Base-by-base conservation (phyloP, 2,329 filamentous ascomycete genomes). In the Cercospora beticola region DNA sequence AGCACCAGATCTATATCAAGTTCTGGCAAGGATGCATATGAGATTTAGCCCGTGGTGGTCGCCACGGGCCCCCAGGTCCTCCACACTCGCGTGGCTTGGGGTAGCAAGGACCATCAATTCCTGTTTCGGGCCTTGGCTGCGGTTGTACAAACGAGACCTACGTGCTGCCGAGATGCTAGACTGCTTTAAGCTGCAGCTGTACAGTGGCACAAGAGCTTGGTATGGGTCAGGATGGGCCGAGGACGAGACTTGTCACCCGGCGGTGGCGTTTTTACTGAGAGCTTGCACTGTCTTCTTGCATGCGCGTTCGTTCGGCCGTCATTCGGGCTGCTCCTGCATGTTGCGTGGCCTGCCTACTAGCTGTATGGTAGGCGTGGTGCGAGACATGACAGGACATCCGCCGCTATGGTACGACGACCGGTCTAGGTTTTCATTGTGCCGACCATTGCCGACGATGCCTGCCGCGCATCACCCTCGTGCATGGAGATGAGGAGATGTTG, bases 81-180 rank as follows among this genome's bases (percentile, higher is more conserved):
- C 67, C 70, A 69, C 69, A 61, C 65, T 69, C 67, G 67, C 65
- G 62, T 69, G 67, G 67, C 59, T 43, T 62, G 40, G 28, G 43
- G 31, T 62, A 59, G 40, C 67, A 66, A 57, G 63, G 67, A 62
- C 30, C 43, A 61, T 60, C 59, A 21, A 63, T 68, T 52, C 59
- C 60, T 58, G 40, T 60, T 64, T 63, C 26, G 62, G 63, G 46
- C 28, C 67, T 68, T 68, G 63, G 67, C 67, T 58, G 28, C 67
- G 52, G 21, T 46, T 46, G 56, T 62, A 62, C 64, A 40, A n/a
- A 40, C 49, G 62, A 60, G 14, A 57, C 62, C 62, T 61, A 54
- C 61, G 54, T 65, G 63, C 23, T 52, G 59, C 67, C 67, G 67
- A 66, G 58, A 23, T 59, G 52, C 30, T 46, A 40, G 62, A 57